phyloP scores from a whole-genome alignment of 2,329 filamentous ascomycete genomes.

The Aspergillus brunneoviolaceus region DNA sequence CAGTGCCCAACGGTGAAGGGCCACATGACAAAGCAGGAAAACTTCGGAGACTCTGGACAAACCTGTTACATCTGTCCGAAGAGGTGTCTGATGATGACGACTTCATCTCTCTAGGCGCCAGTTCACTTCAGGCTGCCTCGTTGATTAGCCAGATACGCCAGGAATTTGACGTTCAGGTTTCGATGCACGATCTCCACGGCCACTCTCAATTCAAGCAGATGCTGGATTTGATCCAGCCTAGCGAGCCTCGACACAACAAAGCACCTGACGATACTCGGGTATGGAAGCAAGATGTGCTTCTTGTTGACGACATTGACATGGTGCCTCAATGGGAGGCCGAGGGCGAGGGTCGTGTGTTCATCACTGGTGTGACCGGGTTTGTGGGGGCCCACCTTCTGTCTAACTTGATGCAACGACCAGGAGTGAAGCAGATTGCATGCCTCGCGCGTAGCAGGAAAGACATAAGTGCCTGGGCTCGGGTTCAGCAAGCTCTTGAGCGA shows the following conservation, averaged over 20 bases:
- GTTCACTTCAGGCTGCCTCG: conserved; percentile 9
- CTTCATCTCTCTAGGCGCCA: conserved; percentile 5
- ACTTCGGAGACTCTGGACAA: not conserved
- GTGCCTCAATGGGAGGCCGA: conserved; percentile 7
- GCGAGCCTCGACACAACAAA: not conserved
- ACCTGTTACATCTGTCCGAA: not conserved
- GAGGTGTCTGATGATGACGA: conserved; percentile 7
- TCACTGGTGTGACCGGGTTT: conserved; percentile 13
- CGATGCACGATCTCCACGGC: conserved; percentile 6
- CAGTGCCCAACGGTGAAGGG: not conserved
- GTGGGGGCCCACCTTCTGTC: conserved; percentile 9
- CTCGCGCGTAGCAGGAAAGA: not conserved
- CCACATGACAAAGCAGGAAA: not conserved
- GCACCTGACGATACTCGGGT: not conserved
- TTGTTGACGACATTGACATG: conserved; percentile 1
- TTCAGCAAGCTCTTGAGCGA: conserved; percentile 2
- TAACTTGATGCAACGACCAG: not conserved
- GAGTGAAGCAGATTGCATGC: conserved; percentile 10
- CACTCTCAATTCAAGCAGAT: not conserved
- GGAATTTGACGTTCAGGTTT: not conserved
- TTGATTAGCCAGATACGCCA: conserved; percentile 2
- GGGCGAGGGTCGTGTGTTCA: conserved; percentile 10
- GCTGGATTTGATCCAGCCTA: not conserved
- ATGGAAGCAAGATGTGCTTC: conserved; percentile 5
- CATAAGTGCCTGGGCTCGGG: not conserved